Evolutionary conservation across 345 rosid species (phyloP), one percentile per base, ranked within the genome.

Genomic region (Melastoma malabathricum): DNA sequence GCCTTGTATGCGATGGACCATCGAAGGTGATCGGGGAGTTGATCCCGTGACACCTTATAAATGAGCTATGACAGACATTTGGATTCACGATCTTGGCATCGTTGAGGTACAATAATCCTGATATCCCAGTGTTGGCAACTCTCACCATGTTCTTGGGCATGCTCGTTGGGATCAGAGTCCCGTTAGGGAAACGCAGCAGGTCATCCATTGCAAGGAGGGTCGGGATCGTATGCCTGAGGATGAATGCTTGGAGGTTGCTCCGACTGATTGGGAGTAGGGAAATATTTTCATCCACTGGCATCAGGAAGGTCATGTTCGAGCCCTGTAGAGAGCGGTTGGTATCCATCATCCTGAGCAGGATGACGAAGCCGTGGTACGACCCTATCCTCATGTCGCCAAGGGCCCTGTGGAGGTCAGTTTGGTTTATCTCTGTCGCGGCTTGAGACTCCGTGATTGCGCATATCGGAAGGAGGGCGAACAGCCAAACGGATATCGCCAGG

Each of bases 331-430:
- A 25, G 27, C 59, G 3, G 7, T 57, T 45, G 12, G 67, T 6
- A 14, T 17, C 50, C 0, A 73, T 51, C 19, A 66, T 59, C 63
- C 67, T 64, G 6, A 74, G 83, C 51, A 74, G 71, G 51, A 74
- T 66, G 44, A 66, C 75, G 15, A 71, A 74, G 12, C 68, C 80
- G 4, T 64, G 67, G 64, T 64, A 74, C 19, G 73, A 67, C 55
- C 54, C 43, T 3, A 57, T 47, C 55, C 73, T 61, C 80, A 64
- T 77, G 56, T 67, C 56, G 38, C 63, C 54, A 18, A 67, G 60
- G 51, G 77, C 77, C 6, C 58, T 1, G 59, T 57, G 64, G 48
- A 61, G 47, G 41, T 65, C 76, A 0, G 64, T 56, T 41, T 64
- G 56, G 66, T 68, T 68, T 22, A 63, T 46, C 12, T 58, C 43